Evolutionary conservation across 805 yeast species (phyloP).

Genomic region (Isabelozyma pseudorhagii): DNA sequence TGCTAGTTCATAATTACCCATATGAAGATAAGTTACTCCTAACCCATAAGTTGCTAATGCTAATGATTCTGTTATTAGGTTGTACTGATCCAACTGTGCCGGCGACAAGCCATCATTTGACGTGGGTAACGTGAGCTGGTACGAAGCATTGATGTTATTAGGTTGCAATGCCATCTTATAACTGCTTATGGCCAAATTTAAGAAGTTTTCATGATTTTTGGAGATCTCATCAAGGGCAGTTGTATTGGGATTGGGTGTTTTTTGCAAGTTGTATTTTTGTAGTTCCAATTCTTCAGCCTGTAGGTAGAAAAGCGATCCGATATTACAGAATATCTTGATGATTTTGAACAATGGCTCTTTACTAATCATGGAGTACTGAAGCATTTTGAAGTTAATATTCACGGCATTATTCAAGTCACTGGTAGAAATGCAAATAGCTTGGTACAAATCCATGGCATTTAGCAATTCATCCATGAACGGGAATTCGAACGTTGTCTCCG

Average conservation of each 20-base stretch:
- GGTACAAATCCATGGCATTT: conserved; percentile 70
- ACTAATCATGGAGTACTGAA: conserved; percentile 71
- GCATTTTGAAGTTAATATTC: conserved; percentile 57
- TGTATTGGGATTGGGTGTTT: background rate
- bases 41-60: conserved; percentile 82
- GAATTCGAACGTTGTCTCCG: background rate
- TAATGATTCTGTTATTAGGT: conserved; percentile 56
- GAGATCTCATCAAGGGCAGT: background rate
- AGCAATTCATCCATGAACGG: conserved; percentile 77
- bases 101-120: conserved; percentile 15
- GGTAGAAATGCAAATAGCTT: conserved; percentile 64
- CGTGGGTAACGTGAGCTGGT: conserved; percentile 23
- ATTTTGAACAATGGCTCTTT: conserved; percentile 65
- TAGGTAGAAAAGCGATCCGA: conserved; percentile 66
- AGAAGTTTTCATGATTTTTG: background rate
- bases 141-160: too few relatives aligned
- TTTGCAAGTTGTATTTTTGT: background rate
- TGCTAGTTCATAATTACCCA: conserved; percentile 54
- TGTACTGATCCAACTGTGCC: conserved; percentile 1
- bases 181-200: background rate
- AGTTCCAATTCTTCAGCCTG: conserved; percentile 64
- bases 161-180: background rate
- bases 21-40: conserved; percentile 74
- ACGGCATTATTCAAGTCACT: conserved; percentile 67
- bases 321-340: conserved; percentile 61